Evolutionary conservation across 768 basidiomycete genomes (phyloP).

Genomic region (Tricholoma sp.): DNA sequence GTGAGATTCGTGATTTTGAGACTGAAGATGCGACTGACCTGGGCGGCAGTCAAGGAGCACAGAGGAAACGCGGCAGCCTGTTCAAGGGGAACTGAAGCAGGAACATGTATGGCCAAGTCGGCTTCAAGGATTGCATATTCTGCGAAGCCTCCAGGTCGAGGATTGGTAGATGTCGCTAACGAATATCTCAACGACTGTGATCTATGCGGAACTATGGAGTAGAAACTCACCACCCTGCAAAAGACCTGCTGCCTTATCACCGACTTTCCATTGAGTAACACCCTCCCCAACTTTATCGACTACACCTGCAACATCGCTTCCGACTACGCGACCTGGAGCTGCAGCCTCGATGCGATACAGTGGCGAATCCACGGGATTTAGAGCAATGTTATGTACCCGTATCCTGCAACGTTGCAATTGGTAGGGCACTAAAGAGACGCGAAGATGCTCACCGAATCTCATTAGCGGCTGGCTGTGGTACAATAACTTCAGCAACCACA

Average conservation of each 20-base stretch:
- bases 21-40: constrained; percentile 17
- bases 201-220: constrained; percentile 2
- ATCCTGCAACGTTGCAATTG: too few species aligned
- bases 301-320: constrained; percentile 28
- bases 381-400: constrained; percentile 24
- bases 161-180: constrained; percentile 27
- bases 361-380: constrained; percentile 31
- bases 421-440: too few species aligned
- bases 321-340: constrained; percentile 26
- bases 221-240: neutral
- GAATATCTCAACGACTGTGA: neutral
- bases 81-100: constrained; percentile 21
- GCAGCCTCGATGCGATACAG: constrained; percentile 20
- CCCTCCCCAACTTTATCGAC: constrained; percentile 22
- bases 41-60: constrained; percentile 28
- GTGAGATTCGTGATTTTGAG: constrained; percentile 2
- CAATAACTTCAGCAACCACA: constrained; percentile 17
- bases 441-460: constrained; percentile 23
- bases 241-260: constrained; percentile 18
- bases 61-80: constrained; percentile 28
- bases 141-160: constrained; percentile 29
- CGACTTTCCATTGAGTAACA: constrained; percentile 21
- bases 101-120: constrained; percentile 25
- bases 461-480: constrained; percentile 21
- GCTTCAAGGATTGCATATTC: constrained; percentile 28